Base-by-base conservation (phyloP, 345 rosid species). In the Brassica nigra region DNA sequence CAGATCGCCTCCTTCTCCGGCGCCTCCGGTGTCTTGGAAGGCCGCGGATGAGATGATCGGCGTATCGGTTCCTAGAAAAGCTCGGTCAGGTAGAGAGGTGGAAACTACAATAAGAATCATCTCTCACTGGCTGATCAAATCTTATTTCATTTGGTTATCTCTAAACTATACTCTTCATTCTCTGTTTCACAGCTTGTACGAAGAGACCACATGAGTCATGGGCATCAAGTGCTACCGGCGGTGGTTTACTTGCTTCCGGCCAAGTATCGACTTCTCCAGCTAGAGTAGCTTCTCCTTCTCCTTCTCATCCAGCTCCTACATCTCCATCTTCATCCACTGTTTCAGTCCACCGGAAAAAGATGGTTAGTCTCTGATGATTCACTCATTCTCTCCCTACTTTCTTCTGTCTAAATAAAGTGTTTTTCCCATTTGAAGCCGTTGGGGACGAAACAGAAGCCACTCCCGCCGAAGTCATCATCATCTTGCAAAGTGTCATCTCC, bases 1-100 rank as follows among this genome's bases (percentile, higher is more conserved):
- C 79, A 87, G 88, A 82, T 68, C 88, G 23, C 58, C 90, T 65
- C 86, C 89, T 42, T 70, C 92, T 44, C 70, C 68, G 67, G 82
- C 81, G 11, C 84, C 52, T 54, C 73, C 73, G 6, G 69, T 81
- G 0, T 64, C 85, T 1, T 90, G 97, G 97, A 91, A 90, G 75
- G 88, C 94, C 11, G 88, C 91, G 1, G 99, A 91, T 47, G 99
- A 95, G 85, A 90, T 95, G 98, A 95, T 95, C 82, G 94, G 98
- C 15, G 97, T 93, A 54, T 86, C 97, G 82, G 99, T 95, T 64
- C 99, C 99, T 73, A 84, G 99, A 84, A 95, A 93, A 91, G 99
- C 99, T 85, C 98, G 99, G 89, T 90, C 99, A 93, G 99, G 99
- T 95, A 92, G 87, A 85, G 96, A 86, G 88, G 92, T 90, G 91